Evolutionary conservation across 169 alveolate genomes (phyloP), one percentile per base, ranked within the genome.

Genomic region (Miamiensis avidus): DNA sequence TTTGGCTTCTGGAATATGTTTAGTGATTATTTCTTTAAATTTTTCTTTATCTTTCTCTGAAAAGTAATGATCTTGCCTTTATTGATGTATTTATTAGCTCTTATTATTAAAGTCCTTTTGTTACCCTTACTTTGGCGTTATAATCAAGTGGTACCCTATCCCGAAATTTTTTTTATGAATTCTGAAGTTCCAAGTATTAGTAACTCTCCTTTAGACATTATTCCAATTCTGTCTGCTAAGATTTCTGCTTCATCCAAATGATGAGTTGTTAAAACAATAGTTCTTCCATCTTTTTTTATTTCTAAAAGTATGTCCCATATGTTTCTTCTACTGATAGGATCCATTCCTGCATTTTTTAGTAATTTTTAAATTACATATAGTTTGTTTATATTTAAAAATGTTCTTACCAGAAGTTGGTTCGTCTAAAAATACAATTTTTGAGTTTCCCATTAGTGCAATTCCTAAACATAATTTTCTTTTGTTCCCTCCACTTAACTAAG

Each of bases 381-480:
- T n/a, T n/a, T n/a, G n/a, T n/a, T n/a, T n/a, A n/a, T n/a, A n/a
- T n/a, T n/a, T n/a, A n/a, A n/a, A n/a, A n/a, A n/a, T n/a, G n/a
- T n/a, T n/a, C n/a, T 27, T 83, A 28, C 98, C 99, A 83, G 96
- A 90, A 6, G 98, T 93, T 25, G 99, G 99, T 81, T 97, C 98
- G 93, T 97, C 98, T 31, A 97, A 89, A 29, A 97, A 83, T 0
- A 85, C 78, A 15, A 85, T 76, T 28, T 49, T 64, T 0, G 89
- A 85, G 11, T 85, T 85, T 32, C 89, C 89, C 20, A 81, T 85
- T 26, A 97, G 82, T 0, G 99, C 98, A 31, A 96, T 82, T 0
- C 97, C 97, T 26, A 94, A 88, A 34, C 95, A 92, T 31, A 96
- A 93, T 89, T 96, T 96, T 82, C 98, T 89, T 88, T 96, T 94